phyloP scores from a whole-genome alignment of 192 early-diverging fungal species.

The Coemansia furcata region DNA sequence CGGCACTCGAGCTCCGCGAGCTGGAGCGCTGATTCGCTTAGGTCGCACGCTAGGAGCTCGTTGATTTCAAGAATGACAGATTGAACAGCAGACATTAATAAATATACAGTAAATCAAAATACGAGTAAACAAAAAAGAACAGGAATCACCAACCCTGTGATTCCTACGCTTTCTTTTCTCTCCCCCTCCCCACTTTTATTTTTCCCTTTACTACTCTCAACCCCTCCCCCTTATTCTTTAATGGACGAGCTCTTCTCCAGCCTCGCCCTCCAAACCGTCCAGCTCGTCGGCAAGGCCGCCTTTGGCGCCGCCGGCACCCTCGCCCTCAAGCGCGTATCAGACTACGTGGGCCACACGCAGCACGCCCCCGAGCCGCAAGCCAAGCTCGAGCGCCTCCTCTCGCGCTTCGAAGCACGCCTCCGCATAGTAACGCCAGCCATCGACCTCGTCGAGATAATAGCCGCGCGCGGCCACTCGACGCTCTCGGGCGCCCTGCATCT shows the following conservation, averaged over 20 bases:
- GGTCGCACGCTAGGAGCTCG: slow-evolving; percentile 44
- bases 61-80: slow-evolving; percentile 23
- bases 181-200: neutral
- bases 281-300: slow-evolving; percentile 62
- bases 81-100: slow-evolving; percentile 7
- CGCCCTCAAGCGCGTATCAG: slow-evolving; percentile 47
- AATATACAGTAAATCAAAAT: neutral
- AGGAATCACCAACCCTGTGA: neutral
- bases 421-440: slow-evolving; percentile 65
- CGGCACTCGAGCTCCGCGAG: slow-evolving; percentile 45
- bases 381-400: slow-evolving; percentile 40
- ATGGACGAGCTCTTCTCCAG: slow-evolving; percentile 67
- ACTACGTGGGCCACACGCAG: slow-evolving; percentile 41
- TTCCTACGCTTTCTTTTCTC: neutral
- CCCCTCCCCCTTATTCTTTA: neutral
- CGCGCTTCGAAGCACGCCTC: slow-evolving; percentile 55
- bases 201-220: neutral
- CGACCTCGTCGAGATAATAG: slow-evolving; percentile 63
- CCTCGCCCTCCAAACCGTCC: slow-evolving; percentile 60
- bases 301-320: slow-evolving; percentile 55
- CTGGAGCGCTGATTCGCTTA: slow-evolving; percentile 38
- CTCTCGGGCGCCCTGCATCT: slow-evolving; percentile 58
- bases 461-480: slow-evolving; percentile 61
- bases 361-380: slow-evolving; percentile 16
- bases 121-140: neutral